A percentile compares a stretch with the other conserved stretches of the same genome.
Conservation (phyloP, 352 stramenopile species). For the Pilasporangium apinafurcum region DNA sequence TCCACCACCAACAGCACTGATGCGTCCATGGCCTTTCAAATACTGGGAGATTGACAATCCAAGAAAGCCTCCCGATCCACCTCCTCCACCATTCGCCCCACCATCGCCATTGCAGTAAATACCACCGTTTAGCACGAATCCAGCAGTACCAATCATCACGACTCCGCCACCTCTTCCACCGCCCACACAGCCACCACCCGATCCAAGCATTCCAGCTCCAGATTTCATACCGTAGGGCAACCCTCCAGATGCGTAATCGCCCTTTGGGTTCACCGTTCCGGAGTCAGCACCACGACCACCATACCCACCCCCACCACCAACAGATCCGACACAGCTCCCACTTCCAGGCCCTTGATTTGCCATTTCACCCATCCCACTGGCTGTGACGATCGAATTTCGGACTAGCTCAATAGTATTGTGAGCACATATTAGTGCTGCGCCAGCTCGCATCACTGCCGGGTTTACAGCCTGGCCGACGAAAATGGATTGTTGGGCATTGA, state of each 20-base stretch:
- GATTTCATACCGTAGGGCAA: constrained; percentile 61
- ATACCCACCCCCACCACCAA: constrained; percentile 65
- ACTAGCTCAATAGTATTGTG: constrained; percentile 38
- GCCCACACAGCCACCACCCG: constrained; percentile 59
- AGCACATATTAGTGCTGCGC: constrained; percentile 57
- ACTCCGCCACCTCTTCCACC: constrained; percentile 64
- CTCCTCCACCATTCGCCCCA: constrained; percentile 45
- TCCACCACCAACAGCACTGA: constrained; percentile 65
- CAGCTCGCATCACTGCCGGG: constrained; percentile 26
- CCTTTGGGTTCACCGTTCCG: constrained; percentile 34
- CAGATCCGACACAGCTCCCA: constrained; percentile 44
- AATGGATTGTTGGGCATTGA: constrained; percentile 48
- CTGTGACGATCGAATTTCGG: constrained; percentile 29
- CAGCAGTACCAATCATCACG: constrained; percentile 50
- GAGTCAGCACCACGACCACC: constrained; percentile 68
- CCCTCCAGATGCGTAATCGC: constrained; percentile 56
- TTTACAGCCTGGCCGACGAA: constrained; percentile 30
- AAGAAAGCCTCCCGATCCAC: constrained; percentile 71
- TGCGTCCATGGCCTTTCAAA: constrained; percentile 45
- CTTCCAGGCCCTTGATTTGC: constrained; percentile 60
- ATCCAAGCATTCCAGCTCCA: constrained; percentile 62
- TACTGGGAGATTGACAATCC: constrained; percentile 53
- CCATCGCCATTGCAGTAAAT: constrained; percentile 64
- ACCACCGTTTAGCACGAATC: constrained; percentile 61
- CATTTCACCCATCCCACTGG: constrained; percentile 53